phyloP scores from a whole-genome alignment of 2,329 filamentous ascomycete genomes.

The Diaporthe sp. region DNA sequence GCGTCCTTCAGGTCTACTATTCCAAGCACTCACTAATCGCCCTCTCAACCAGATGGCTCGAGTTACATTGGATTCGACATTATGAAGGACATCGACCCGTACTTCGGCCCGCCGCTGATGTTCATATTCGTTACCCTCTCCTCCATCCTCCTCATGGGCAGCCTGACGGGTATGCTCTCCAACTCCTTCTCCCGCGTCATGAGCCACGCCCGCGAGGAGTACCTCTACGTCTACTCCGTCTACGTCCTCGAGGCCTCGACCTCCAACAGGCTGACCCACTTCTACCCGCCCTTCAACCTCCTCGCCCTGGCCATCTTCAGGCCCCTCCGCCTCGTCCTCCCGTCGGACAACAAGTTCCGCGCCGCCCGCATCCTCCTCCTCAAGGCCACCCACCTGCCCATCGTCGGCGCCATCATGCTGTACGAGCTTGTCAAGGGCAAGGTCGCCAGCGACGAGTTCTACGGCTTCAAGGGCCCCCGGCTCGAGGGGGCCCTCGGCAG shows the following conservation, averaged over 20 bases:
- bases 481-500: slow-evolving; percentile 14
- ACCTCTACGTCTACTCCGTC: slow-evolving; percentile 81
- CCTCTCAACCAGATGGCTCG: slow-evolving; percentile 67
- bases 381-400: slow-evolving; percentile 75
- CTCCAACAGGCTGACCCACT: slow-evolving; percentile 77
- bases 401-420: slow-evolving; percentile 77
- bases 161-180: slow-evolving; percentile 80
- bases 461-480: slow-evolving; percentile 63
- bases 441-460: slow-evolving; percentile 58
- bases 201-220: slow-evolving; percentile 78
- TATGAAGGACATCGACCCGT: slow-evolving; percentile 71
- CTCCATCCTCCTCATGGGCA: slow-evolving; percentile 84
- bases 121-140: slow-evolving; percentile 83
- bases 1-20: too few species aligned
- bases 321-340: slow-evolving; percentile 78
- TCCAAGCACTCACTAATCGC: not conserved
- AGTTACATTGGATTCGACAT: slow-evolving; percentile 81
- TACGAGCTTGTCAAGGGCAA: slow-evolving; percentile 70
- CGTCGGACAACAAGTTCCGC: slow-evolving; percentile 74
- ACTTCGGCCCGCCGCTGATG: slow-evolving; percentile 74
- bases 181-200: slow-evolving; percentile 80
- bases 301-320: slow-evolving; percentile 80
- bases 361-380: slow-evolving; percentile 72
- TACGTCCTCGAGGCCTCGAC: slow-evolving; percentile 78
- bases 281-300: slow-evolving; percentile 81